Conservation (phyloP, 371 early-diverging fungal species). For the Rhizopus arrhizus region DNA sequence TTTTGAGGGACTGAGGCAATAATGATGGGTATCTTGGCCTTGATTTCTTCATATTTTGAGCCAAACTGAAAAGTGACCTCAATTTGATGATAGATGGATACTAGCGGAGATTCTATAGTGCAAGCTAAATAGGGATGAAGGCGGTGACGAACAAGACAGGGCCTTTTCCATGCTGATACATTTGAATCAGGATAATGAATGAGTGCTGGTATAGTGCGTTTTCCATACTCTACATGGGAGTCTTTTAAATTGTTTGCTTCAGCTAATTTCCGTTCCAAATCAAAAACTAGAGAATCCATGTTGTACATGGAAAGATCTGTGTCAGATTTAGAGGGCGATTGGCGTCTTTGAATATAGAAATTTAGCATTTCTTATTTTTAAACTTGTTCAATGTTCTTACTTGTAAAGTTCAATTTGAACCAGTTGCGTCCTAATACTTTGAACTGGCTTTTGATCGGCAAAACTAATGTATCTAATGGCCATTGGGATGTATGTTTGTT, state of each 20-base stretch:
- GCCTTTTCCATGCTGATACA: constrained; percentile 37
- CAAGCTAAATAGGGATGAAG: constrained; percentile 35
- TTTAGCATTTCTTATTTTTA: neutral
- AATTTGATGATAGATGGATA: constrained; percentile 44
- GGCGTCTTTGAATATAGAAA: constrained; percentile 24
- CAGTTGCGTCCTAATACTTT: constrained; percentile 34
- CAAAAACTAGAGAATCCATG: constrained; percentile 18
- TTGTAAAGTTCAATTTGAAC: constrained; percentile 45
- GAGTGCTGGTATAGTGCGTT: constrained; percentile 35
- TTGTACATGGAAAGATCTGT: constrained; percentile 27
- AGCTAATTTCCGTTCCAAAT: constrained; percentile 19
- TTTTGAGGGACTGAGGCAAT: constrained; percentile 33
- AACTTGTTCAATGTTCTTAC: constrained; percentile 13
- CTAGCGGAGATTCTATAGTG: constrained; percentile 40
- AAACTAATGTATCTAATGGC: constrained; percentile 41
- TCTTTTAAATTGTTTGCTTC: constrained; percentile 23
- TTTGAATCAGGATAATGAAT: constrained; percentile 29
- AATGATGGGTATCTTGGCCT: constrained; percentile 40
- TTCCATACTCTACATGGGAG: constrained; percentile 29
- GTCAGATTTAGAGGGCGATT: constrained; percentile 39
- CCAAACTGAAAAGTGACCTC: constrained; percentile 45
- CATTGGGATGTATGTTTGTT: constrained; percentile 37
- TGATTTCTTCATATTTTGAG: constrained; percentile 39
- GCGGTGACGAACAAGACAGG: constrained; percentile 34
- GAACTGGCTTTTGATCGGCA: constrained; percentile 36